Evolutionary conservation across 2,329 filamentous ascomycete species (phyloP), one percentile per base, ranked within the genome.

Genomic region (Aureobasidium zeae): DNA sequence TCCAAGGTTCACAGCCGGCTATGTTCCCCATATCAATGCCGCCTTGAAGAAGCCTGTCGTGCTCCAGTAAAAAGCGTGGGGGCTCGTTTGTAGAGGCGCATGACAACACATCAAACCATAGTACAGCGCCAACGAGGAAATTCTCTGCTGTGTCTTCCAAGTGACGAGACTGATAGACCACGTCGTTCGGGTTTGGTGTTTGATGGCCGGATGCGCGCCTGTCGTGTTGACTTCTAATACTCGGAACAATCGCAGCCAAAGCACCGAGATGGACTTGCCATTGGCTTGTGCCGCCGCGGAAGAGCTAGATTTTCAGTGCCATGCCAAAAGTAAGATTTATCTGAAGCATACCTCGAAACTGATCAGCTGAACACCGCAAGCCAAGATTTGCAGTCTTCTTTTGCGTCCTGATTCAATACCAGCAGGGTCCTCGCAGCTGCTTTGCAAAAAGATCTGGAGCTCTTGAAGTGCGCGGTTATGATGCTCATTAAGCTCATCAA

Each of bases 391-490:
- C 6, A 46, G 17, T 10, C 29, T 28, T 30, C 35, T 33, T 17
- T 34, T 46, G 5, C 44, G 25, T 12, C 44, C 35, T 11, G 13
- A 24, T 17, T 26, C 20, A 8, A 20, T 15, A 9, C 10, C 34
- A 32, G 21, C 16, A 7, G 44, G 30, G 9, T 30, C 35, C n/a
- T 46, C 34, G 16, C 41, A 46, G 26, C 29, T 37, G 22, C 44
- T 39, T 17, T 46, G 44, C 19, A 46, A 37, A 22, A 46, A 46
- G 15, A 28, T 39, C 16, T 46, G 44, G 3, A 46, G 29, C 29
- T 46, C 44, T 34, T 46, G 44, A 17, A 46, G 19, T 5, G 44
- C 44, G 13, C 44, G 44, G 16, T 29, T 39, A 16, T 46, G 44
- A 19, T 46, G 44, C 21, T 39, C 44, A 13, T 46, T 39, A 2